These are phyloP conservation scores for Hypoxylon sp. DNA, from an alignment of 2,329 filamentous ascomycete genomes.

Conservation along the genomic window DNA sequence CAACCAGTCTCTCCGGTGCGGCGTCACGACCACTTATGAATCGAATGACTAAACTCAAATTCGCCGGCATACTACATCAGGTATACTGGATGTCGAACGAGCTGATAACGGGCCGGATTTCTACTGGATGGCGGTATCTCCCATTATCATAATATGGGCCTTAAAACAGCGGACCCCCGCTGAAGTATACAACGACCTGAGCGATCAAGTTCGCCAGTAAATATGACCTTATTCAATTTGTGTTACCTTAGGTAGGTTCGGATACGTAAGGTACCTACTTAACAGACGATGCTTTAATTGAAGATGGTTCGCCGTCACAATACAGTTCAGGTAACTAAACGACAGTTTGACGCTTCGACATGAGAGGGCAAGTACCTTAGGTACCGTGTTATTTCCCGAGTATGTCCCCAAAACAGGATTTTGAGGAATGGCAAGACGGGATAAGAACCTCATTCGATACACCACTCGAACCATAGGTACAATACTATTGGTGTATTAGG, in stretches of 20 bases:
- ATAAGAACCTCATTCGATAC: not conserved
- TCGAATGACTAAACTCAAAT: not conserved
- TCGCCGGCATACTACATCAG: not conserved
- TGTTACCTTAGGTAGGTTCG: too few species aligned
- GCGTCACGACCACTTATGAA: not conserved
- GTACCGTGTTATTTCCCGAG: too few species aligned
- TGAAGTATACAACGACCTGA: too few species aligned
- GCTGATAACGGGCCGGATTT: not conserved
- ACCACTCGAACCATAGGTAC: not conserved
- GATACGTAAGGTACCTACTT: too few species aligned
- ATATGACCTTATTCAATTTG: too few species aligned
- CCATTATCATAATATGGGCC: not conserved
- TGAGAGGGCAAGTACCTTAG: too few species aligned
- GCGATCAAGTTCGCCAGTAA: too few species aligned
- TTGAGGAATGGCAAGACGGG: not conserved
- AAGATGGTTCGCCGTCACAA: too few species aligned
- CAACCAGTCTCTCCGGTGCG: not conserved
- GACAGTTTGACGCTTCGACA: too few species aligned
- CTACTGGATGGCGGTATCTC: slow-evolving; percentile 2
- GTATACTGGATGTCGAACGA: not conserved
- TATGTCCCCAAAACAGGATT: not conserved
- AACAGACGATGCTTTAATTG: too few species aligned
- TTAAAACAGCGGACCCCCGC: not conserved
- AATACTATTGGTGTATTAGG: slow-evolving; percentile 1
- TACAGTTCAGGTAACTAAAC: too few species aligned